Conservation (phyloP, 176 grass and related monocot genomes). For the bread wheat (Triticum aestivum) region DNA sequence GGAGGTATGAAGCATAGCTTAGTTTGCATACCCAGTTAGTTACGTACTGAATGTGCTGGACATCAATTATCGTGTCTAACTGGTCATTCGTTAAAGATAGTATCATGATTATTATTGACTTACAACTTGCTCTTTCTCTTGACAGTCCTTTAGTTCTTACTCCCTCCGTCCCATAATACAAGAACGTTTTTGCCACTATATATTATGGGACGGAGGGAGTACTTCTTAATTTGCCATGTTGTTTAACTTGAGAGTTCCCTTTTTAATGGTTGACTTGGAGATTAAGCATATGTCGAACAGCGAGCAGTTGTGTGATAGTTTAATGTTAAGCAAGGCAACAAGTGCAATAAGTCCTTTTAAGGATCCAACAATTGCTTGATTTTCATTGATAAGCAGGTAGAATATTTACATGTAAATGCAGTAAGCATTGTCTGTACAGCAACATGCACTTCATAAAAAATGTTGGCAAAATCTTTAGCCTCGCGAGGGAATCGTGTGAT, state of each 20-base stretch:
- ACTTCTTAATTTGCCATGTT: background rate
- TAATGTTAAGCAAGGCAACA: background rate
- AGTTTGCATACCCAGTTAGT: background rate
- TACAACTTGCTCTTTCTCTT: background rate
- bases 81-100: background rate
- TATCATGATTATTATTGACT: background rate
- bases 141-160: too few relatives aligned
- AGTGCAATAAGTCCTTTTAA: too few relatives aligned
- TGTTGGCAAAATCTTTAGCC: background rate
- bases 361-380: too few relatives aligned
- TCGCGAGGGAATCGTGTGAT: background rate
- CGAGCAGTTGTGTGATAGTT: background rate
- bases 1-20: too few relatives aligned
- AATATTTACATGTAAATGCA: background rate
- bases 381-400: too few relatives aligned
- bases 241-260: too few relatives aligned
- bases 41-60: background rate
- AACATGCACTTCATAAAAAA: background rate
- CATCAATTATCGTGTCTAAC: background rate
- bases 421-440: background rate
- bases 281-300: background rate
- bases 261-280: background rate
- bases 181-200: too few relatives aligned
- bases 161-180: too few relatives aligned
- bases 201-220: too few relatives aligned